Base-by-base conservation (phyloP, 805 yeast genomes). In the Schizosaccharomyces cryophilus region DNA sequence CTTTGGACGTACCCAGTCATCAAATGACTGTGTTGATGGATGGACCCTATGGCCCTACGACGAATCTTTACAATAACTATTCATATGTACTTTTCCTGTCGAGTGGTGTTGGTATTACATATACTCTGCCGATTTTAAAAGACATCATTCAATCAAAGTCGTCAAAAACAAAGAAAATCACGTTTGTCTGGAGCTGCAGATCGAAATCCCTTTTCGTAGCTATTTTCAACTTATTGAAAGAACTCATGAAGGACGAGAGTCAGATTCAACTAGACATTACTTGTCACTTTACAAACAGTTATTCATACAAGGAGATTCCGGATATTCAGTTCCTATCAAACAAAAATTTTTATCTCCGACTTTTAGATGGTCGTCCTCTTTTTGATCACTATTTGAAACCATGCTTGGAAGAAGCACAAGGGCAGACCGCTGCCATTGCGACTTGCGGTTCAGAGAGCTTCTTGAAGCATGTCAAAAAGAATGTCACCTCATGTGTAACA, bases 21-120 rank as follows among this genome's bases (percentile, higher is more conserved):
- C 30, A 51, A 51, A 29, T 51, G 31, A 24, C 17, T 4, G 56
- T 13, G n/a, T 29, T 51, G 7, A 9, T 51, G 29, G 56, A 51
- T 21, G 56, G 56, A 17, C 56, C 56, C 35, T 51, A 51, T 17
- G 56, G 56, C 4, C 35, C 56, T 19, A 29, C 15, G 19, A 24
- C 35, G 9, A 51, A 51, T 9, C n/a, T 29, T 5, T 51, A 24
- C n/a, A 51, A 51, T 2, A 35, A 24, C 24, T 51, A 51, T 29
- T 21, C 30, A 13, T n/a, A 21, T 11, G 70, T 69, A 1, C 64
- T 74, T 5, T 64, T 75, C 54, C 81, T 85, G 1, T 79, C 82
- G 42, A 89, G 89, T 2, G 89, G 90, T 1, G 84, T 87, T 13
- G 85, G 87, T 4, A 82, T 86, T 42, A 80, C 88, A 15, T 83